A percentile compares a stretch with the other conserved stretches of the same genome.
Conservation (phyloP, 345 rosid genomes). For the Hevea brasiliensis region DNA sequence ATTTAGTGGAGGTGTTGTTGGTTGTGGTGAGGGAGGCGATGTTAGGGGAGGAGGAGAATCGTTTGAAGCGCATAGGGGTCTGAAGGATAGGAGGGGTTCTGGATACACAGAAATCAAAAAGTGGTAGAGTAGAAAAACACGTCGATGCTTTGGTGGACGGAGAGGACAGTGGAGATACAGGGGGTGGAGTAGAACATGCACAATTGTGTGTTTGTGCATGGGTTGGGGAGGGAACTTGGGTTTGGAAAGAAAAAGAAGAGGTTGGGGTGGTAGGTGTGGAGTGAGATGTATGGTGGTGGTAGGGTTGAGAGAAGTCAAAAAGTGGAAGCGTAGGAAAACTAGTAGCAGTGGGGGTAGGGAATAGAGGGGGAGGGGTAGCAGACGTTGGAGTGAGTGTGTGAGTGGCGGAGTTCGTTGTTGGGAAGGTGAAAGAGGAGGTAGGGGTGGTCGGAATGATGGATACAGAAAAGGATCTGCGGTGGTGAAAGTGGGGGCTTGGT, state of each 20-base stretch:
- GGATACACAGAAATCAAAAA: conserved; percentile 44
- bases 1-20: background rate
- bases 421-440: conserved; percentile 18
- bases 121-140: conserved; percentile 38
- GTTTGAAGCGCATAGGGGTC: conserved; percentile 40
- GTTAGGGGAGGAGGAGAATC: conserved; percentile 12
- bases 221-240: conserved; percentile 4
- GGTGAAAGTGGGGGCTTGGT: conserved; percentile 3
- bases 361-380: conserved; percentile 5
- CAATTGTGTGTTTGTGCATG: background rate
- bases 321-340: conserved; percentile 8
- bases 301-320: conserved; percentile 5
- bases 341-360: conserved; percentile 4
- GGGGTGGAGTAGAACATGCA: background rate
- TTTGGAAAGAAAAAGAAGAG: conserved; percentile 45
- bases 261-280: conserved; percentile 34
- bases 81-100: conserved; percentile 52
- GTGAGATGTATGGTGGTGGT: conserved; percentile 10
- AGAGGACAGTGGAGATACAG: conserved; percentile 16
- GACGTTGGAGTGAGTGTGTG: conserved; percentile 5
- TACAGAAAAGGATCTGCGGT: background rate
- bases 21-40: background rate
- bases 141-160: conserved; percentile 17
- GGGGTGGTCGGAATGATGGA: conserved; percentile 1
- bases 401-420: background rate